phyloP scores from a whole-genome alignment of 2,329 filamentous ascomycete genomes.

The Pseudogymnoascus sp. region DNA sequence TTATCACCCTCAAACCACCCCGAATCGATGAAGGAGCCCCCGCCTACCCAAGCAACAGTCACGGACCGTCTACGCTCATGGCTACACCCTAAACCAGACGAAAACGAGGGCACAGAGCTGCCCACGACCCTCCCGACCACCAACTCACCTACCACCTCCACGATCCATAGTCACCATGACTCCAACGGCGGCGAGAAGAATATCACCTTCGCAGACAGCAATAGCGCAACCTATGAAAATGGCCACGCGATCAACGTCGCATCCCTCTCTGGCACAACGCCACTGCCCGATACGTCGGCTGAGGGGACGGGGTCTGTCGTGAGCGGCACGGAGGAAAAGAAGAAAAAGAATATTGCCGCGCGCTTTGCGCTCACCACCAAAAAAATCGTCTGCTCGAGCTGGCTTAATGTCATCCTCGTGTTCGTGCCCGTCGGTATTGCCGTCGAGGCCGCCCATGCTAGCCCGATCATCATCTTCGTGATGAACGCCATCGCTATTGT shows the following conservation, averaged over 20 bases:
- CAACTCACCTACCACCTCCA: not conserved
- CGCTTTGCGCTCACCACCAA: constrained; percentile 33
- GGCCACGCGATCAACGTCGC: not conserved
- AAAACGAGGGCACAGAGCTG: not conserved
- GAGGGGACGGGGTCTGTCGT: constrained; percentile 50
- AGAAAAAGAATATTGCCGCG: constrained; percentile 21
- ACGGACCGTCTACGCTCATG: constrained; percentile 3
- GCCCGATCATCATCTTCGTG: constrained; percentile 57
- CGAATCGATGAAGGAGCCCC: constrained; percentile 6
- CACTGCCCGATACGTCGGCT: constrained; percentile 21
- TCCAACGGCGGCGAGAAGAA: not conserved
- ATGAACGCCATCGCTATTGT: constrained; percentile 71
- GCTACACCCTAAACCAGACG: not conserved
- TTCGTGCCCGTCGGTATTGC: constrained; percentile 73
- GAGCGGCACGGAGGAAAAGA: constrained; percentile 27
- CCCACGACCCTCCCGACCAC: not conserved
- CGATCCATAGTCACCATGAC: not conserved
- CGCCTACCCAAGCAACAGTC: not conserved
- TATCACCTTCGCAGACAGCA: not conserved
- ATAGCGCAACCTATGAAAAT: not conserved
- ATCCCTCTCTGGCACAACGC: not conserved
- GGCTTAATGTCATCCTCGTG: constrained; percentile 67
- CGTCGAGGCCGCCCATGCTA: constrained; percentile 44
- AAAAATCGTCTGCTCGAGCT: constrained; percentile 61
- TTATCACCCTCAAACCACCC: not conserved